These are phyloP conservation scores for Trypanosoma grayi DNA, from an alignment of 208 protist genomes.

Conservation along the genomic window DNA sequence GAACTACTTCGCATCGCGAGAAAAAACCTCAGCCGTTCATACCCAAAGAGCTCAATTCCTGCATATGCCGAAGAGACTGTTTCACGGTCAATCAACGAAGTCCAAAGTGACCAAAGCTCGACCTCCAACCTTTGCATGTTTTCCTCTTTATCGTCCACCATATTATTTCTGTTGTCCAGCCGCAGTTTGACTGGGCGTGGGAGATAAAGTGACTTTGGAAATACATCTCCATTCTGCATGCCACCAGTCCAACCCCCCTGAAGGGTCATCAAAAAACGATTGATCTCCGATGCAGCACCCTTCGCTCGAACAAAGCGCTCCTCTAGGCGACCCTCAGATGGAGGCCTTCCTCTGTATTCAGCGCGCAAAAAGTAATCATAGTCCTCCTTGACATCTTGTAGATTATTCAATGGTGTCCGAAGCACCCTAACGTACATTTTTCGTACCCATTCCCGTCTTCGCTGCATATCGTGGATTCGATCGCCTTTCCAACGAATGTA, in stretches of 20 bases:
- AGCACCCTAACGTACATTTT: conserved; percentile 70
- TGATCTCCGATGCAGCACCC: conserved; percentile 13
- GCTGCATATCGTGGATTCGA: conserved; percentile 35
- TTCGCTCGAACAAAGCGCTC: conserved; percentile 27
- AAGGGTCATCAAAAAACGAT: conserved; percentile 13
- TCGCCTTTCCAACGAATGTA: conserved; percentile 63
- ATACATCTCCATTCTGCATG: conserved; percentile 6
- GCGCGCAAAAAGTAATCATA: conserved; percentile 70
- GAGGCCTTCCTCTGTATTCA: conserved; percentile 54
- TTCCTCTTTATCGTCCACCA: conserved; percentile 12
- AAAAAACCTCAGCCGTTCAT: conserved; percentile 50
- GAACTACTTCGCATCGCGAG: conserved; percentile 52
- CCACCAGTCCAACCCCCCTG: neutral
- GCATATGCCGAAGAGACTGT: conserved; percentile 31
- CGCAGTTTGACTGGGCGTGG: conserved; percentile 34
- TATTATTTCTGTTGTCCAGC: neutral
- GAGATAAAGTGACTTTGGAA: conserved; percentile 37
- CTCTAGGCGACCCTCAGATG: conserved; percentile 36
- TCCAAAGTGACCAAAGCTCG: conserved; percentile 63
- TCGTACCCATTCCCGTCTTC: conserved; percentile 58
- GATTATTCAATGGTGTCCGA: conserved; percentile 54
- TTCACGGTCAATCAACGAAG: conserved; percentile 43
- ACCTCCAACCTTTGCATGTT: conserved; percentile 37
- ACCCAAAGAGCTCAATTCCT: conserved; percentile 46
- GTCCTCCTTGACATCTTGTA: conserved; percentile 70